These are phyloP conservation scores for Sugiyamaella chiloensis DNA, from an alignment of 805 yeast genomes.

Conservation along the genomic window DNA sequence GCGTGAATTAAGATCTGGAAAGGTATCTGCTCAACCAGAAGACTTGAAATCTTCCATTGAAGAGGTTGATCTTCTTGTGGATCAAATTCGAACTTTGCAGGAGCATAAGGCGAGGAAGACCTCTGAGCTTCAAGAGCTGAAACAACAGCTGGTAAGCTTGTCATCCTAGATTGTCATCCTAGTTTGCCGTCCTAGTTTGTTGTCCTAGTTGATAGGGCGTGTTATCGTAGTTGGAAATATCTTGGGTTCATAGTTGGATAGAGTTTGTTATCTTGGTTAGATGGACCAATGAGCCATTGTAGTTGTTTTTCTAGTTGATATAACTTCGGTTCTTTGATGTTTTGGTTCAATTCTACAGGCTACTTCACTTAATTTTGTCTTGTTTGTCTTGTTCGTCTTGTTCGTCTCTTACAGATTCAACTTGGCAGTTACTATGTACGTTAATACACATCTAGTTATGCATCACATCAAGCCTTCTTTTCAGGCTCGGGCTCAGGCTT, in stretches of 20 bases:
- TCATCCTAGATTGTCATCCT: not conserved
- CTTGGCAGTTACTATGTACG: no score
- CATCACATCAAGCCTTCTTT: constrained; percentile 36
- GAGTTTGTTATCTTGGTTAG: no score
- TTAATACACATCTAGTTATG: constrained; percentile 1
- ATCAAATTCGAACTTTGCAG: constrained; percentile 71
- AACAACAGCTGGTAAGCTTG: constrained; percentile 26
- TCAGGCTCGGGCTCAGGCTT: constrained; percentile 62
- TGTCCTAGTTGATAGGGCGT: no score
- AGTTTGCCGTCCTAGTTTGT: no score
- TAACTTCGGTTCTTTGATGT: no score
- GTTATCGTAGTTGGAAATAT: no score
- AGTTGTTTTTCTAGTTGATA: no score
- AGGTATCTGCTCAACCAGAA: constrained; percentile 15
- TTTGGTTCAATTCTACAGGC: no score
- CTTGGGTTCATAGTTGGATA: no score
- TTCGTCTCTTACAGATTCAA: not conserved
- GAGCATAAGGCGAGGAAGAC: constrained; percentile 62
- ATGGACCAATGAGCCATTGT: no score
- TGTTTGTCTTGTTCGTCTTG: no score
- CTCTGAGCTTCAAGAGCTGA: constrained; percentile 52
- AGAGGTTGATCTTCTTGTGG: constrained; percentile 65
- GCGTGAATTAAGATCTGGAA: constrained; percentile 35
- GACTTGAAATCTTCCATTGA: constrained; percentile 39
- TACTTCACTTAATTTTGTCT: no score